Evolutionary conservation across 2,329 filamentous ascomycete genomes (phyloP).

Genomic region (Pezicula rhizophila): DNA sequence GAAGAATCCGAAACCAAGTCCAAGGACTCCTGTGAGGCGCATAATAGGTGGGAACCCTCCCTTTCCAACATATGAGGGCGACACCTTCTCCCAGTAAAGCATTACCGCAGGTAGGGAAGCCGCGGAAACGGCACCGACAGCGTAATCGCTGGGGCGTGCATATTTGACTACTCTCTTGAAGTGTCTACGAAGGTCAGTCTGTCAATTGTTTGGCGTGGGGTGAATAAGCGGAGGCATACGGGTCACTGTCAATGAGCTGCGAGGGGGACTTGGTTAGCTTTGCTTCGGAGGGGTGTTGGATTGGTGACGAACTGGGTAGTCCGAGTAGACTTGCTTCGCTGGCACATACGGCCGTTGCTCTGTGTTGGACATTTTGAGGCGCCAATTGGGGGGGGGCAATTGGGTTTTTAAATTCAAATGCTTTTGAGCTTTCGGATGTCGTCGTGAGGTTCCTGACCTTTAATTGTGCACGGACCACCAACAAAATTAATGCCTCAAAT

Average conservation of each 20-base stretch:
- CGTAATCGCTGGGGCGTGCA: conserved; percentile 79
- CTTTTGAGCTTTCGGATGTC: conserved; percentile 9
- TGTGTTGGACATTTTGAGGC: conserved; percentile 28
- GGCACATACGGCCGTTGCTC: conserved; percentile 51
- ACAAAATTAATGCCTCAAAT: not conserved
- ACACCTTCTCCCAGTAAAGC: conserved; percentile 73
- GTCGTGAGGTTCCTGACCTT: conserved; percentile 4
- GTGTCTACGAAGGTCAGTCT: conserved; percentile 52
- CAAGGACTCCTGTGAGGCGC: conserved; percentile 70
- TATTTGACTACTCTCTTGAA: conserved; percentile 86
- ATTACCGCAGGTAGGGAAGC: conserved; percentile 70
- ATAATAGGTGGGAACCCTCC: conserved; percentile 78
- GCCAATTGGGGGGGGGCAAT: conserved; percentile 23
- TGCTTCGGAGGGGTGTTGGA: conserved; percentile 1
- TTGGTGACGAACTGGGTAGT: conserved; percentile 70
- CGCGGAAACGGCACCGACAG: conserved; percentile 59
- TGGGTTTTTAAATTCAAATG: conserved; percentile 11
- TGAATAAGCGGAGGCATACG: conserved; percentile 54
- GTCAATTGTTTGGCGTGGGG: conserved; percentile 1
- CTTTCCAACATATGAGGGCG: conserved; percentile 77
- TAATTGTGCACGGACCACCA: not conserved
- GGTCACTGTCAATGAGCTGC: conserved; percentile 98
- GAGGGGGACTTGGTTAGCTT: conserved; percentile 27
- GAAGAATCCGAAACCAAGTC: conserved; percentile 72
- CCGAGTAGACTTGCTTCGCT: conserved; percentile 72